Evolutionary conservation across 257 asterid genomes (phyloP).

Genomic region (Solanum pinnatisectum): DNA sequence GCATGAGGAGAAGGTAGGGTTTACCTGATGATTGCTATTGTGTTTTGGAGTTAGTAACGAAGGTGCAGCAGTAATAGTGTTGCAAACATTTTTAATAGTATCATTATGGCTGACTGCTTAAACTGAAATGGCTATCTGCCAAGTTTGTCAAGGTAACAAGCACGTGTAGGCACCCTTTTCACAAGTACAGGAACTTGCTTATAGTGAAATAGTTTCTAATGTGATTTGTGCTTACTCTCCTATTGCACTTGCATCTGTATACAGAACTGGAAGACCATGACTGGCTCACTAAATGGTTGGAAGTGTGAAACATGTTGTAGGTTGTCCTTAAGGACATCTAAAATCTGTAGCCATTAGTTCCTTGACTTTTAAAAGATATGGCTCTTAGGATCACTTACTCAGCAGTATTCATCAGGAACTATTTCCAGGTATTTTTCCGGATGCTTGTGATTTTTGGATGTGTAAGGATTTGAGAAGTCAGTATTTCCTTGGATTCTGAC

Average conservation of each 20-base stretch:
- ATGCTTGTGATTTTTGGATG: not conserved
- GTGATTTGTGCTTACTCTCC: not conserved
- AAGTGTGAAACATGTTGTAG: not conserved
- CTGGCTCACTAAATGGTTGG: not conserved
- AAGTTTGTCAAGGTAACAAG: not conserved
- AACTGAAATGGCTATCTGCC: not conserved
- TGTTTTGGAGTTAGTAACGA: not conserved
- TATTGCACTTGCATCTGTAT: not conserved
- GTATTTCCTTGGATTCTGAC: not conserved
- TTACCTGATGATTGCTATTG: not conserved
- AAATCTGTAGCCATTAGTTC: constrained; percentile 1
- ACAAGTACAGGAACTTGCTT: not conserved
- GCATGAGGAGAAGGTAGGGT: not conserved
- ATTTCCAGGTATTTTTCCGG: constrained; percentile 55
- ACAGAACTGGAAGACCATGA: not conserved
- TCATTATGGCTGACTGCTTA: not conserved
- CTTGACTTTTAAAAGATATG: constrained; percentile 77
- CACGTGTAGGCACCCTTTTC: not conserved
- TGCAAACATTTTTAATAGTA: not conserved
- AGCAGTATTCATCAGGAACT: constrained; percentile 61
- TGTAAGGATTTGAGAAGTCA: not conserved
- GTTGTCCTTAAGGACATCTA: not conserved
- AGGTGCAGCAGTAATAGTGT: not conserved
- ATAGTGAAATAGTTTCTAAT: not conserved
- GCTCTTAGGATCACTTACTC: constrained; percentile 72